Evolutionary conservation across 2,329 filamentous ascomycete genomes (phyloP).

Genomic region (Hypoxylon sp.): DNA sequence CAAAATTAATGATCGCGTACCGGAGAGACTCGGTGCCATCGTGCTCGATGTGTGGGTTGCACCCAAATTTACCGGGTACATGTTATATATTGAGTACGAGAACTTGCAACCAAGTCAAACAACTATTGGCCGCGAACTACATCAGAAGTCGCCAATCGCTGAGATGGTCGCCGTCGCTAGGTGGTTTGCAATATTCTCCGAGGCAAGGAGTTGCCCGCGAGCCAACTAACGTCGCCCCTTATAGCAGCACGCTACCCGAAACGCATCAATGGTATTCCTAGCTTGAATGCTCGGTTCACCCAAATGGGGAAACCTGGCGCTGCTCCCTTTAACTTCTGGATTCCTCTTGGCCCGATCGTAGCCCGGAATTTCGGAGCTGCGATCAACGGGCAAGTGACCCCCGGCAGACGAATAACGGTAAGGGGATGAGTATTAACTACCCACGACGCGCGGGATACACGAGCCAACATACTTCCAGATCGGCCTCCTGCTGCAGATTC

Average conservation of each 20-base stretch:
- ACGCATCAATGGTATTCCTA: constrained; percentile 18
- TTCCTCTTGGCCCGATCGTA: constrained; percentile 20
- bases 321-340: constrained; percentile 11
- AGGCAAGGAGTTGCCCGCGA: constrained; percentile 14
- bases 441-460: constrained; percentile 28
- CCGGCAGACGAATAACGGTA: constrained; percentile 16
- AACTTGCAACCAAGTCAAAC: constrained; percentile 5
- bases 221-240: constrained; percentile 1
- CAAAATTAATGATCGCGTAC: constrained; percentile 13
- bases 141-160: constrained; percentile 16
- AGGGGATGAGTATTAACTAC: constrained; percentile 11
- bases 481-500: constrained; percentile 33
- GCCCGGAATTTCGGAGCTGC: constrained; percentile 24
- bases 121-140: constrained; percentile 22
- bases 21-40: constrained; percentile 8
- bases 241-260: constrained; percentile 20
- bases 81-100: constrained; percentile 31
- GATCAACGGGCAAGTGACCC: constrained; percentile 15
- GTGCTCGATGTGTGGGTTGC: constrained; percentile 12
- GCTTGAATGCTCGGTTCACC: constrained; percentile 18
- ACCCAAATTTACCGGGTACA: constrained; percentile 9
- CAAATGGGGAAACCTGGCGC: constrained; percentile 22
- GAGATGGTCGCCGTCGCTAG: constrained; percentile 21
- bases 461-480: constrained; percentile 31
- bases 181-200: constrained; percentile 31